Conservation (phyloP, 1,284 basidiomycete genomes). For the Trametes versicolor region DNA sequence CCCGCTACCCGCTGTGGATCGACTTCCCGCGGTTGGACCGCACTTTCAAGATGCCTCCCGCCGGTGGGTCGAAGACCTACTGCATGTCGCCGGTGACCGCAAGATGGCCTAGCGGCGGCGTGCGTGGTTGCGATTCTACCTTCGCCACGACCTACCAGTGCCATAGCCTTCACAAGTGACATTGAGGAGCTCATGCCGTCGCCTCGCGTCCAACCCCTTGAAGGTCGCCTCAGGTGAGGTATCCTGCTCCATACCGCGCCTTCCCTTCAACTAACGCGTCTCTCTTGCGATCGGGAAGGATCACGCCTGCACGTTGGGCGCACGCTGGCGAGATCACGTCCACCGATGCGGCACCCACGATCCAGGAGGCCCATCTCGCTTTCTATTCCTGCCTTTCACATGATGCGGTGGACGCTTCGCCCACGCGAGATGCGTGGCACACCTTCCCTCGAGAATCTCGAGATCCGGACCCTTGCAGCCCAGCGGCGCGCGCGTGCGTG, state of each 20-base stretch:
- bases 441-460: slow-evolving; percentile 14
- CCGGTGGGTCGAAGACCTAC: no score
- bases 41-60: no score
- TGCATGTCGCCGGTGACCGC: no score
- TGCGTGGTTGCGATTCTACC: no score
- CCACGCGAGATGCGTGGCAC: slow-evolving; percentile 3
- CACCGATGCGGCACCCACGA: background rate
- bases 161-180: background rate
- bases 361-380: slow-evolving; percentile 7
- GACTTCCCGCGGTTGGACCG: no score
- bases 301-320: background rate
- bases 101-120: no score
- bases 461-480: slow-evolving; percentile 8
- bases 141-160: background rate
- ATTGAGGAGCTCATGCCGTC: background rate
- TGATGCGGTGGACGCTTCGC: background rate
- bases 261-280: background rate
- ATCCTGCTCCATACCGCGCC: background rate
- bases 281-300: background rate
- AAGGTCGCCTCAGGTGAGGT: background rate
- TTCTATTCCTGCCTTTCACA: slow-evolving; percentile 7
- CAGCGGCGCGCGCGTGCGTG: background rate
- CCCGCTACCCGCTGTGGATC: no score
- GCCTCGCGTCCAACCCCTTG: background rate
- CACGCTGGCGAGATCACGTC: background rate